A percentile compares a stretch with the other conserved stretches of the same genome.
phyloP scores from a whole-genome alignment of 2,329 filamentous ascomycete species.

The Aspergillus neoniger region DNA sequence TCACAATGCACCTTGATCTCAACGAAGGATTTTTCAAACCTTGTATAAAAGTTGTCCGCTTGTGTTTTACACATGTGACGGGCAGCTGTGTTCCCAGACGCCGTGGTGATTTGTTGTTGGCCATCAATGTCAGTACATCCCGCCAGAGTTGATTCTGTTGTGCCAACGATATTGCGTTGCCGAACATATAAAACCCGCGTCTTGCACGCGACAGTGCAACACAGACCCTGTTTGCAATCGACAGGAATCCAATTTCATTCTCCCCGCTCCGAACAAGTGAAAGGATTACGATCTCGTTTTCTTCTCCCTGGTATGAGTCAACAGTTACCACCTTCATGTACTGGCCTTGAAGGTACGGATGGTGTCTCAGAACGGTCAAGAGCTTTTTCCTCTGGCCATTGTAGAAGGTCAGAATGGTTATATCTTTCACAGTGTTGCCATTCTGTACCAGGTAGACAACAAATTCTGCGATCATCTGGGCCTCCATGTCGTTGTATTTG shows the following conservation, averaged over 20 bases:
- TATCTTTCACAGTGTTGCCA: constrained; percentile 59
- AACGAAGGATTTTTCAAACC: constrained; percentile 28
- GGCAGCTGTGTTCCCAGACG: constrained; percentile 58
- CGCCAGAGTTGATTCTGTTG: constrained; percentile 54
- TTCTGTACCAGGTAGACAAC: constrained; percentile 72
- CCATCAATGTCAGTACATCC: constrained; percentile 50
- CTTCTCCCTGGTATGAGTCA: constrained; percentile 87
- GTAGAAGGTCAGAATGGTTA: constrained; percentile 86
- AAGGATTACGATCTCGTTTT: constrained; percentile 79
- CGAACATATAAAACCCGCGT: constrained; percentile 81
- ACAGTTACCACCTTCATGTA: constrained; percentile 72
- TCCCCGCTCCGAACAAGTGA: constrained; percentile 75
- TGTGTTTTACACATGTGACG: constrained; percentile 64
- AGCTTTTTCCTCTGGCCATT: constrained; percentile 76
- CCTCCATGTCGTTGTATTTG: constrained; percentile 70
- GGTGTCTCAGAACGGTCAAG: constrained; percentile 46
- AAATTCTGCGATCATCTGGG: constrained; percentile 73
- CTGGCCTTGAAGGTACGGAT: constrained; percentile 47
- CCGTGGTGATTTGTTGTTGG: constrained; percentile 18
- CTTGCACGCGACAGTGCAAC: constrained; percentile 70
- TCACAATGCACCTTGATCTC: neutral
- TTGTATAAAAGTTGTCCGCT: constrained; percentile 53
- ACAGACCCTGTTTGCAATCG: constrained; percentile 63
- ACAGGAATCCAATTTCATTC: constrained; percentile 70
- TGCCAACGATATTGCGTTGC: constrained; percentile 63